A percentile compares a stretch with the other conserved stretches of the same genome.
Evolutionary conservation across 148 eudicot species (phyloP).

Genomic region (Chenopodium formosanum): DNA sequence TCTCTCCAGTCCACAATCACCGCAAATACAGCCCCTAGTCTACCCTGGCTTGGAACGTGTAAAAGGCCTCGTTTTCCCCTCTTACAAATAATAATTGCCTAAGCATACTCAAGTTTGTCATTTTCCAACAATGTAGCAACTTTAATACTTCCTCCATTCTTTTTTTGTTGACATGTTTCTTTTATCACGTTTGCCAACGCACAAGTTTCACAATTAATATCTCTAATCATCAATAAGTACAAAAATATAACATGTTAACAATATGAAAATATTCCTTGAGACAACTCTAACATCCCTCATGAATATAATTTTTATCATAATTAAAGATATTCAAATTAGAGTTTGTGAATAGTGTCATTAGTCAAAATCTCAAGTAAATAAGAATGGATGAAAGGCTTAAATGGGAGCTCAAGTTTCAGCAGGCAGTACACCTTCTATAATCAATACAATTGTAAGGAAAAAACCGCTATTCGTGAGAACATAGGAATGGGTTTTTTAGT

Average conservation of each 20-base stretch:
- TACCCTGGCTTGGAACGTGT: background rate
- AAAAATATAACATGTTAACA: too few relatives aligned
- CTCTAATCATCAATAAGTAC: too few relatives aligned
- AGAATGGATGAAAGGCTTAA: background rate
- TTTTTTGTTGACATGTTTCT: too few relatives aligned
- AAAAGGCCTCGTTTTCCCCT: background rate
- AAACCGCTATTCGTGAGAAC: background rate
- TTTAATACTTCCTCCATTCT: background rate
- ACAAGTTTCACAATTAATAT: too few relatives aligned
- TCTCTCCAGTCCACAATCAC: too few relatives aligned
- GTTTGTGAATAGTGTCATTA: too few relatives aligned
- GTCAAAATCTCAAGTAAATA: too few relatives aligned
- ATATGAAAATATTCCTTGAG: too few relatives aligned
- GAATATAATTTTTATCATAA: too few relatives aligned
- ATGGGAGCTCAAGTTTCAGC: background rate
- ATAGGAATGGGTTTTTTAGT: background rate
- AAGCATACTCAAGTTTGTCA: background rate
- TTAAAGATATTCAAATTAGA: too few relatives aligned
- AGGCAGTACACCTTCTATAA: background rate
- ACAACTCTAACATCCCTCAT: too few relatives aligned
- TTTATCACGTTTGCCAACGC: too few relatives aligned
- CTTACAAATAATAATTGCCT: background rate
- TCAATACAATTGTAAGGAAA: background rate
- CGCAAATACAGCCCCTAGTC: background rate
- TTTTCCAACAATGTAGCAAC: background rate